Evolutionary conservation across 2,329 filamentous ascomycete genomes (phyloP), one percentile per base, ranked within the genome.

Genomic region (Colletotrichum melonis): DNA sequence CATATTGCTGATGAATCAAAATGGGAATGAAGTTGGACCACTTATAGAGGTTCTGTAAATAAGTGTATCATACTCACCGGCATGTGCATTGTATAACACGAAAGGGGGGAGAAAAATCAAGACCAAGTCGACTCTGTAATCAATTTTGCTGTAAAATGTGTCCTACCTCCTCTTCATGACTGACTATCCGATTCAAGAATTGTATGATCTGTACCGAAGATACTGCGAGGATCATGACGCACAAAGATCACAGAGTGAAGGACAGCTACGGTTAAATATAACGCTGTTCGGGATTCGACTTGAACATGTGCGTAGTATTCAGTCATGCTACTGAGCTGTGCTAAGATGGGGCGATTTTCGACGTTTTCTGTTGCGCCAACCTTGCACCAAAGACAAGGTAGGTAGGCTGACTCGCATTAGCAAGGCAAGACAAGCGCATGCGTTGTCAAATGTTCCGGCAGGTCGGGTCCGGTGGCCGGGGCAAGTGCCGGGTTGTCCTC

Each of bases 21-120:
- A 22, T 26, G 49, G 54, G 30, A 28, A 26, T 54, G 46, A 26
- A 66, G 38, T 8, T 24, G 38, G 59, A 55, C 22, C 57, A 49
- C 42, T 24, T 67, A 19, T 32, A 57, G 46, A 65, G 63, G 28
- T 69, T 59, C 56, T 69, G 75, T 71, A 75, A 57, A 75, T 72
- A 67, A 63, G 63, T 73, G 72, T 75, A 76, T 60, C 49, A 75
- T 74, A 73, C 70, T 69, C 28, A 35, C 28, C 63, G 35, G 58
- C 67, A 73, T 49, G 71, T 66, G 67, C 71, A 70, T 65, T 70
- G 68, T 74, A 69, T 59, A 69, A 73, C 46, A 70, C 60, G 19
- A 65, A 71, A 9, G 60, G 54, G 56, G 62, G 26, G 52, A 38
- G 63, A 30, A 26, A 32, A 46, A 64, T 28, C 7, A 72, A 64